Evolutionary conservation across 2,329 filamentous ascomycete species (phyloP).

Genomic region (Fusarium pilosicola): DNA sequence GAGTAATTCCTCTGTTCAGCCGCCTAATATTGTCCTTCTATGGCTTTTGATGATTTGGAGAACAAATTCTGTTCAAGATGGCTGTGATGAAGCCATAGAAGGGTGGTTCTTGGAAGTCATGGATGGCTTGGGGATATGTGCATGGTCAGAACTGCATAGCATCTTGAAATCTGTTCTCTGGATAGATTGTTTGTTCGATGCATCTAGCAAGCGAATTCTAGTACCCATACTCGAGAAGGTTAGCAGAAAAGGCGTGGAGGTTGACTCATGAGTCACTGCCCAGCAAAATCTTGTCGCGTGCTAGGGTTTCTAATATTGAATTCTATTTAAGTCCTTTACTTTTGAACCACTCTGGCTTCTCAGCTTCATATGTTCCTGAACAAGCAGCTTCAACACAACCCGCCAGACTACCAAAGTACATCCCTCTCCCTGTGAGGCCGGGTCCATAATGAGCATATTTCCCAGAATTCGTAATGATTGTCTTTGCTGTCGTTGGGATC

Average conservation of each 20-base stretch:
- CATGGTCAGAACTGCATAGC: conserved; percentile 10
- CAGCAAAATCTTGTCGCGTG: rapidly evolving
- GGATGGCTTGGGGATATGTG: neutral
- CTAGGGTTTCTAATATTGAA: too few species aligned
- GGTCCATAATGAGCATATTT: conserved; percentile 37
- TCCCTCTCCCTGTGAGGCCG: conserved; percentile 24
- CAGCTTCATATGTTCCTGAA: neutral
- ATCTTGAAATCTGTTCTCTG: conserved; percentile 25
- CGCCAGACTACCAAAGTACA: conserved; percentile 41
- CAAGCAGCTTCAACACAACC: conserved; percentile 41
- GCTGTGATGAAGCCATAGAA: rapidly evolving
- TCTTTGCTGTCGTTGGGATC: conserved; percentile 2
- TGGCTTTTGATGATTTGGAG: conserved; percentile 24
- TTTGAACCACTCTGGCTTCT: conserved; percentile 10
- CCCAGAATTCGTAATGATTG: conserved; percentile 33
- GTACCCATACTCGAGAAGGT: neutral
- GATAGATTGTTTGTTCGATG: conserved; percentile 25
- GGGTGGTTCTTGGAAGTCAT: conserved; percentile 3
- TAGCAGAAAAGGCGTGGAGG: neutral
- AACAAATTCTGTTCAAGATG: neutral
- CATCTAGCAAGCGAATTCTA: neutral
- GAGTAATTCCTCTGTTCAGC: neutral
- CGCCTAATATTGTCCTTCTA: neutral
- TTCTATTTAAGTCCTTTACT: too few species aligned
- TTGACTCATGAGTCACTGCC: neutral